Base-by-base conservation (phyloP, 257 asterid genomes). In the Galeopsis tetrahit region DNA sequence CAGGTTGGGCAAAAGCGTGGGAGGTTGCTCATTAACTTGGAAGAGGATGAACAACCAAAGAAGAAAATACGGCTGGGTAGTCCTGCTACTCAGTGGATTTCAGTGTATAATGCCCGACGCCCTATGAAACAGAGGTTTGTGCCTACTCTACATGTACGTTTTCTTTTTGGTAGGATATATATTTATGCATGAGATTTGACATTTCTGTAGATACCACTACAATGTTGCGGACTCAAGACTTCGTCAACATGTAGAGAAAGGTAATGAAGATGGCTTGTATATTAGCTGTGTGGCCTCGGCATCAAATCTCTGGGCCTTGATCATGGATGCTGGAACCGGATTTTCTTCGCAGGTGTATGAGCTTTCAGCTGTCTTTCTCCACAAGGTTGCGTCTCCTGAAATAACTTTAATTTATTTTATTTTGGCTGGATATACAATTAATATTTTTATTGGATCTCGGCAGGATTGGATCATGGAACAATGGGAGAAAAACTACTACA, bases 401-500 rank as follows among this genome's bases (percentile, higher is more conserved):
- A 21, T 21, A 21, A 21, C 28, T 21, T 21, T 21, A 21, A 21
- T 21, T 21, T 21, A 21, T 21, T 21, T 21, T 21, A 21, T 21
- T 21, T 21, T 21, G 28, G 28, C 28, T 21, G 28, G 28, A 21
- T 21, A 21, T 21, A 21, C 28, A 21, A 21, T 21, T 21, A 21
- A 21, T 21, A 21, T 21, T 21, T 21, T 21, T 21, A 21, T 21
- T 21, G 28, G 28, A 21, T 21, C 28, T 21, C 28, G 28, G 28
- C 28, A 93, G 98, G 98, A 93, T 74, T 91, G 98, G 98, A 93
- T 93, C 78, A 90, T 93, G 98, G 98, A 93, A 83, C 96, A 91
- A 59, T 93, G 98, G 98, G 98, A 93, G 79, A 91, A 91, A 80
- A 93, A 91, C 76, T 93, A 79, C 82, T 93, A 93, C 86, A 93